phyloP scores from a whole-genome alignment of 177 flowering plant species.

The Vitis hybrid region DNA sequence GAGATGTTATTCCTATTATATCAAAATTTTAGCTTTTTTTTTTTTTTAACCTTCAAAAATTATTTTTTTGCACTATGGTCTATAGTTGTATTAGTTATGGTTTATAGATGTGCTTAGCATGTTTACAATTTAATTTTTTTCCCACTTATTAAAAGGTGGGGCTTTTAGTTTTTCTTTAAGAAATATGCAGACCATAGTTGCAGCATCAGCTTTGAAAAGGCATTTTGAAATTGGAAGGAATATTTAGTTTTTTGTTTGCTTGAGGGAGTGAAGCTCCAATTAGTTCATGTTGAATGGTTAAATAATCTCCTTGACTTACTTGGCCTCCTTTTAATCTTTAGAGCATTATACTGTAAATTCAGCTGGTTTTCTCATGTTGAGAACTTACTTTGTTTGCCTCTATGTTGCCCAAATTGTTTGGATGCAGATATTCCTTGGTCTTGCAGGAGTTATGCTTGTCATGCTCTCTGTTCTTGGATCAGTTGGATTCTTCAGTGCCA shows the following conservation, averaged over 20 bases:
- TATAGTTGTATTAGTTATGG: too few species aligned
- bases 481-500: conserved; percentile 94
- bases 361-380: neutral
- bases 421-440: conserved; percentile 84
- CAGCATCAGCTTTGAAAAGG: neutral
- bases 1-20: too few species aligned
- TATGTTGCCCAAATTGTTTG: conserved; percentile 1
- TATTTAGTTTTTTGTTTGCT: neutral
- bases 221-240: neutral
- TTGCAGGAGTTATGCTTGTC: conserved; percentile 92
- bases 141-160: neutral
- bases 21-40: too few species aligned
- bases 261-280: too few species aligned
- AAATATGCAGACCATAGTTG: neutral
- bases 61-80: too few species aligned
- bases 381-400: neutral
- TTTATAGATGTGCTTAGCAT: too few species aligned
- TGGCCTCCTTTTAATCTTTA: too few species aligned
- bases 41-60: too few species aligned
- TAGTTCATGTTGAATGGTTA: too few species aligned
- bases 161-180: neutral
- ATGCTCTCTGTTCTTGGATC: conserved; percentile 98
- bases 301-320: too few species aligned
- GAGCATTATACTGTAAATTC: too few species aligned
- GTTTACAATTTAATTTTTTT: neutral